Base-by-base conservation (phyloP, 2,329 filamentous ascomycete species). In the Ceratocystis diversiconidia region DNA sequence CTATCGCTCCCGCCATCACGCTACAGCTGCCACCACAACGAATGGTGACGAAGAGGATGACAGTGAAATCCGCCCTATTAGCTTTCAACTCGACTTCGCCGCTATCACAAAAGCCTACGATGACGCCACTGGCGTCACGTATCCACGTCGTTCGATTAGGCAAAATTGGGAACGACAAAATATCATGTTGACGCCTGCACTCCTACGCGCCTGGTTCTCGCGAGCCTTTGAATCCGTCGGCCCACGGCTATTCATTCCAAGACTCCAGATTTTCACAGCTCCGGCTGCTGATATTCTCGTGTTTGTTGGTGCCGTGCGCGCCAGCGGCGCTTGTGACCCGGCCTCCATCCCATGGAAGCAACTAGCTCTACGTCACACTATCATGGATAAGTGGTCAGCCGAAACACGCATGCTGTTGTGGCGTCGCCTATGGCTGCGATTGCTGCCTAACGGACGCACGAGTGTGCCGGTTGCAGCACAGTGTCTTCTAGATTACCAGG, bases 371-470 rank as follows among this genome's bases (percentile, higher is more conserved):
- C 41, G 46, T 6, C 52, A 62, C 44, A 60, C 62, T 5, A 32
- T 36, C 22, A 52, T 67, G 17, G 63, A 63, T 5, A 22, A 30
- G 25, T 67, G 62, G 55, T 15, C 60, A 5, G 63, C 64, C 19
- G 46, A 62, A 17, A 41, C 66, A 15, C 63, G 66, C 19, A 67
- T 67, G 66, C 43, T 67, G 4, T 41, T 67, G 41, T 65, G 60
- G 46, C 50, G 62, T 32, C 63, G 66, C 5, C 61, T 65, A 8
- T 60, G 64, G 55, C 25, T 61, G 60, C 63, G 66, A 22, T 50
- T 59, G 28, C 30, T 63, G 25, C 62, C 63, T 2, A 48, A 28
- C 8, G 55, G 62, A 4, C 66, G 63, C 15, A 65, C 63, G 7
- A 64, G 63, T 28, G 63, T 64, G 36, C 63, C 52, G 12, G 63